These are phyloP conservation scores for Phialophora macrospora DNA, from an alignment of 2,329 filamentous ascomycete species.

Conservation along the genomic window DNA sequence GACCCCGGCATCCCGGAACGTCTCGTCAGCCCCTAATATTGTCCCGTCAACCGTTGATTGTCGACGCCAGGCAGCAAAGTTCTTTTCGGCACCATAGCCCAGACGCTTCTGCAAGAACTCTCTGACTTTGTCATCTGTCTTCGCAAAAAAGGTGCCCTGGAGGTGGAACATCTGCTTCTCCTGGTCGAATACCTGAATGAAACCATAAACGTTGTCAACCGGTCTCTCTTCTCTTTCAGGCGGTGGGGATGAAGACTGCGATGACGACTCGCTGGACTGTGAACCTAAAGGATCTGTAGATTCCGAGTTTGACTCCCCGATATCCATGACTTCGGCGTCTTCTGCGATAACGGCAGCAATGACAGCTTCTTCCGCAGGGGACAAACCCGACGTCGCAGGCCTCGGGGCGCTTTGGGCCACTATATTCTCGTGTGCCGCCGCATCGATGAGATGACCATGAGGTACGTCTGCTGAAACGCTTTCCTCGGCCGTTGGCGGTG, in stretches of 20 bases:
- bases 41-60: slow-evolving; percentile 43
- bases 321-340: slow-evolving; percentile 24
- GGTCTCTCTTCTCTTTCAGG: slow-evolving; percentile 14
- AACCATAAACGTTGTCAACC: slow-evolving; percentile 49
- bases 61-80: slow-evolving; percentile 53
- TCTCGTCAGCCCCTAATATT: slow-evolving; percentile 42
- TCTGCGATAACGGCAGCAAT: slow-evolving; percentile 42
- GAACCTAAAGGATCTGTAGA: slow-evolving; percentile 11
- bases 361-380: slow-evolving; percentile 38
- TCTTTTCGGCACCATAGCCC: slow-evolving; percentile 46
- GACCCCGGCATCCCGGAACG: slow-evolving; percentile 37
- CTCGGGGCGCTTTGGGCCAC: neutral
- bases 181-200: slow-evolving; percentile 59
- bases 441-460: slow-evolving; percentile 36
- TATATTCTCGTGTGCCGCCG: slow-evolving; percentile 24
- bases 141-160: slow-evolving; percentile 51
- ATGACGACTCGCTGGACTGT: slow-evolving; percentile 17
- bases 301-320: slow-evolving; percentile 16
- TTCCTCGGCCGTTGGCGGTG: slow-evolving; percentile 29
- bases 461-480: slow-evolving; percentile 24
- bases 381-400: neutral
- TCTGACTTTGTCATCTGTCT: slow-evolving; percentile 48
- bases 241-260: slow-evolving; percentile 13
- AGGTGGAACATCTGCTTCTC: slow-evolving; percentile 52
- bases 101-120: slow-evolving; percentile 48